Evolutionary conservation across 2,329 filamentous ascomycete species (phyloP).

Genomic region (Penicillium psychrosexuale): DNA sequence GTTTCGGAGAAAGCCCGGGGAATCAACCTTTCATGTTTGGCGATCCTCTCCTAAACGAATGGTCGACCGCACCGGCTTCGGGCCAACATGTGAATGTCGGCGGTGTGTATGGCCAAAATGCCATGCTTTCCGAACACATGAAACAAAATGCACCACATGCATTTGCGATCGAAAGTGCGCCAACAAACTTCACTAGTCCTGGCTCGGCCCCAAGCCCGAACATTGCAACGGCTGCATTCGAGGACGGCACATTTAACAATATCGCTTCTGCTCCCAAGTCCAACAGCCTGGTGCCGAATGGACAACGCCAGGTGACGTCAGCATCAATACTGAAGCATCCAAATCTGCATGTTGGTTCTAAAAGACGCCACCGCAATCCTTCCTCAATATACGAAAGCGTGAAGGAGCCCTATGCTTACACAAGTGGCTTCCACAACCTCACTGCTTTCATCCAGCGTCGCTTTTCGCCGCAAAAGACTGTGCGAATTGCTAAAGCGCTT

Average conservation of each 20-base stretch:
- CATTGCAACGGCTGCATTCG: conserved; percentile 41
- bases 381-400: conserved; percentile 85
- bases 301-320: conserved; percentile 40
- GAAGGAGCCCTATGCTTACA: conserved; percentile 87
- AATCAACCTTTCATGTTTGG: conserved; percentile 47
- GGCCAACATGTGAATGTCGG: conserved; percentile 35
- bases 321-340: conserved; percentile 45
- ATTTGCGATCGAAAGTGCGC: conserved; percentile 60
- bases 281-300: conserved; percentile 31
- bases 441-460: conserved; percentile 75
- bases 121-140: conserved; percentile 42
- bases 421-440: conserved; percentile 82
- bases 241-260: conserved; percentile 36
- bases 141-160: conserved; percentile 52
- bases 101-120: conserved; percentile 37
- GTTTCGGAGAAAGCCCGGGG: conserved; percentile 47
- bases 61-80: conserved; percentile 40
- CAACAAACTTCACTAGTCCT: conserved; percentile 55
- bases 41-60: conserved; percentile 47
- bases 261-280: conserved; percentile 22
- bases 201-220: conserved; percentile 57
- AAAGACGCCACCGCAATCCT: conserved; percentile 64
- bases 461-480: conserved; percentile 71
- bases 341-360: conserved; percentile 38
- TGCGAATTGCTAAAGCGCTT: conserved; percentile 82